A percentile compares a stretch with the other conserved stretches of the same genome.
These are phyloP conservation scores for Holtermanniella nyarrowii DNA, from an alignment of 768 basidiomycete species.

Conservation along the genomic window DNA sequence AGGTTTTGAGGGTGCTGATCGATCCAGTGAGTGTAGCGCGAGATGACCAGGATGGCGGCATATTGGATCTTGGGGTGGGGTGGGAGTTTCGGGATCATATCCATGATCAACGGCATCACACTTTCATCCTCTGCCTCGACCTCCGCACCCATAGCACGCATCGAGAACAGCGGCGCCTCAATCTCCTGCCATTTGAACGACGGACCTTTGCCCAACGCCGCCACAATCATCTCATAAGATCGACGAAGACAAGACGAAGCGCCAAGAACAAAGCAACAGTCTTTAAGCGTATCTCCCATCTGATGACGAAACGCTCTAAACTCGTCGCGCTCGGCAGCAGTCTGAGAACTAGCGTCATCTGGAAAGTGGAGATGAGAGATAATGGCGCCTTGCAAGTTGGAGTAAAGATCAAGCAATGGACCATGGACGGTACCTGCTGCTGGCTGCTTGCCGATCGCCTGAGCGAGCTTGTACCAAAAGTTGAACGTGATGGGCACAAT, in stretches of 20 bases:
- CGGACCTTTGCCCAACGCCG: constrained; percentile 54
- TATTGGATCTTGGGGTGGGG: constrained; percentile 85
- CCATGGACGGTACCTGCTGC: constrained; percentile 12
- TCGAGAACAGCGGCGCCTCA: constrained; percentile 92
- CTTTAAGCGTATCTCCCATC: constrained; percentile 98
- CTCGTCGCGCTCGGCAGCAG: constrained; percentile 78
- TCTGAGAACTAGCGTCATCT: constrained; percentile 51
- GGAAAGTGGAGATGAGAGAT: constrained; percentile 90
- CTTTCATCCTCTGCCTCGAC: constrained; percentile 70
- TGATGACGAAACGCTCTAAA: constrained; percentile 93
- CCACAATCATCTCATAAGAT: constrained; percentile 68
- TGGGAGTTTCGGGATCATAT: constrained; percentile 80
- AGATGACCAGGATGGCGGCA: constrained; percentile 85
- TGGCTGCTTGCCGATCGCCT: constrained; percentile 67
- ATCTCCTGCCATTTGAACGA: constrained; percentile 84
- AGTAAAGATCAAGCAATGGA: constrained; percentile 74
- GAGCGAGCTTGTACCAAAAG: constrained; percentile 97
- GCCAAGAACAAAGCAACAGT: constrained; percentile 89
- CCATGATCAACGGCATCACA: constrained; percentile 92
- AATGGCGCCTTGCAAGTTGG: constrained; percentile 69
- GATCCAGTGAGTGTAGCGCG: constrained; percentile 95
- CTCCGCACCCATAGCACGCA: constrained; percentile 96
- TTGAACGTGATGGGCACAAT: constrained; percentile 95
- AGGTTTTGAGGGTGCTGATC: constrained; percentile 80
- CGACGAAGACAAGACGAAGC: constrained; percentile 71